Evolutionary conservation across 2,329 filamentous ascomycete species (phyloP), one percentile per base, ranked within the genome.

Genomic region (Alternaria panax): DNA sequence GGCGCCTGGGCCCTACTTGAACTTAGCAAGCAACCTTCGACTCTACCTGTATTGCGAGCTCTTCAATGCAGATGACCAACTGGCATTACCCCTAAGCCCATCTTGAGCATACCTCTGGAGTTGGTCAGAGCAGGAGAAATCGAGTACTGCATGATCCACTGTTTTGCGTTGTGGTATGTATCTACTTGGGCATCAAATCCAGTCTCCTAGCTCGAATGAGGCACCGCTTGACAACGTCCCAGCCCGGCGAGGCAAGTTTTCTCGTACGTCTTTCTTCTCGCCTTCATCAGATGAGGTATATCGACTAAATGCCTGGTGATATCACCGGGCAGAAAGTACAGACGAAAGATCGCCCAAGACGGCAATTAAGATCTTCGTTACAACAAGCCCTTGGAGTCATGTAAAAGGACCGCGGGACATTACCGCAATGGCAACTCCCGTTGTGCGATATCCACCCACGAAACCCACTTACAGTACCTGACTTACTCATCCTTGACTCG

Each of bases 361-460:
- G 45, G 30, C 20, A 48, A 48, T 48, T 20, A 48, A 8, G 45
- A 48, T 48, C 45, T 48, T 48, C 45, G 45, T 6, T 36, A n/a
- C 45, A 36, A 24, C 45, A 48, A 34, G n/a, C n/a, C n/a, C n/a
- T n/a, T n/a, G n/a, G n/a, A n/a, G 45, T 48, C 45, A 36, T 48
- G 45, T 7, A 22, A 48, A 28, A 48, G 30, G 28, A 24, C 45
- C 14, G 24, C 38, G 20, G 38, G 12, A 41, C 38, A 24, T 48
- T 25, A 36, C 22, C 28, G 45, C 45, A 12, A 48, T 36, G 45
- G 28, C 45, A 48, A 34, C 28, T 34, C 45, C 45, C 45, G 28
- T 34, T 48, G 14, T 20, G 34, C 28, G 0, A 41, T 34, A 36
- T 48, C 45, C 45, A 34, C 45, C 18, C 45, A 22, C 36, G 16